Evolutionary conservation across 1,284 basidiomycete genomes (phyloP).

Genomic region (Phellopilus nigrolimitatus): DNA sequence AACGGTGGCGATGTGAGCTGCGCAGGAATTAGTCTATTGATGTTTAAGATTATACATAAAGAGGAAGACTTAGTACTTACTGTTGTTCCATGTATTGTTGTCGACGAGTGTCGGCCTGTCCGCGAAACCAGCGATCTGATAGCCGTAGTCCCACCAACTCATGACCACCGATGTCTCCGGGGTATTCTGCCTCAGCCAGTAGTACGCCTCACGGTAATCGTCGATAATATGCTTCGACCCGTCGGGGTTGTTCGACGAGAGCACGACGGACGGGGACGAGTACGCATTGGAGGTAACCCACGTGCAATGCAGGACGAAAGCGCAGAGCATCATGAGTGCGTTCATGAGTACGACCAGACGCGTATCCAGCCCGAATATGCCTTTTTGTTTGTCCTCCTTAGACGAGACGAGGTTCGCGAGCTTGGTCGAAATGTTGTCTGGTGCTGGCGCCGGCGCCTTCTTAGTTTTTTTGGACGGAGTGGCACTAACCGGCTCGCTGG

Average conservation of each 20-base stretch:
- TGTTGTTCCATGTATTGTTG: constrained; percentile 99
- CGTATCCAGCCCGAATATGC: constrained; percentile 84
- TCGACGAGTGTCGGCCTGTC: constrained; percentile 96
- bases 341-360: constrained; percentile 76
- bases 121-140: constrained; percentile 99
- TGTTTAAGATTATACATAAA: neutral
- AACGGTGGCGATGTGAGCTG: constrained; percentile 93
- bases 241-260: constrained; percentile 78
- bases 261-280: constrained; percentile 96
- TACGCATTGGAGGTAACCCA: constrained; percentile 95
- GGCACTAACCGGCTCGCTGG: constrained; percentile 28
- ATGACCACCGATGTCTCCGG: constrained; percentile 88
- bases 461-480: constrained; percentile 55
- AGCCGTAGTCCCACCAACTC: constrained; percentile 99
- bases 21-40: constrained; percentile 9
- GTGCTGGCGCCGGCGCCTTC: constrained; percentile 41
- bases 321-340: constrained; percentile 74
- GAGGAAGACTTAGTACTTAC: constrained; percentile 41
- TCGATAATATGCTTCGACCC: constrained; percentile 96
- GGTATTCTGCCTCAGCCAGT: constrained; percentile 98
- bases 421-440: constrained; percentile 31
- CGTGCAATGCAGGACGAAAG: constrained; percentile 96
- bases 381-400: constrained; percentile 35
- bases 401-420: constrained; percentile 31
- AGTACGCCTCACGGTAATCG: constrained; percentile 99